phyloP scores from a whole-genome alignment of 768 basidiomycete genomes.

The Agrocybe pediades region DNA sequence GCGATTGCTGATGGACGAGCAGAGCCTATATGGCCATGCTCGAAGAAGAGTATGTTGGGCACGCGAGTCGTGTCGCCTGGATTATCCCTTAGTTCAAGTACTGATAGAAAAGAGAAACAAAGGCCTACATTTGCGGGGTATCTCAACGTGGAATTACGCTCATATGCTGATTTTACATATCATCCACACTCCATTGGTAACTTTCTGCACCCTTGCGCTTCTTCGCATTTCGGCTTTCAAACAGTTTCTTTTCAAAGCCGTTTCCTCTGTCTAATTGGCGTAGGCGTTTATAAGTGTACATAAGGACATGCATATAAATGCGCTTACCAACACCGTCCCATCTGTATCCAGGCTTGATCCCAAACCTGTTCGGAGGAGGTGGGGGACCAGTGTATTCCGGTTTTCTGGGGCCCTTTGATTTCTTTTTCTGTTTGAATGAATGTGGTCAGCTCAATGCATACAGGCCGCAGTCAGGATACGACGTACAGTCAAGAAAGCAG shows the following conservation, averaged over 20 bases:
- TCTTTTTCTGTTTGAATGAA: slow-evolving; percentile 59
- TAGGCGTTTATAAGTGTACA: neutral
- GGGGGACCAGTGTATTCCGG: slow-evolving; percentile 88
- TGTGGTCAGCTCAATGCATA: neutral
- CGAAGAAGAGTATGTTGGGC: too few relatives aligned
- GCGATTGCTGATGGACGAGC: too few relatives aligned
- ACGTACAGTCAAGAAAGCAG: slow-evolving; percentile 86
- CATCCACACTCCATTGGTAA: slow-evolving; percentile 88
- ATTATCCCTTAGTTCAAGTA: too few relatives aligned
- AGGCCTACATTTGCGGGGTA: slow-evolving; percentile 4
- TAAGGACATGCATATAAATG: neutral
- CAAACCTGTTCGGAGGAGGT: slow-evolving; percentile 93
- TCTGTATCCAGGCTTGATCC: slow-evolving; percentile 91
- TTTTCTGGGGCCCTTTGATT: slow-evolving; percentile 69
- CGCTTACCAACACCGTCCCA: slow-evolving; percentile 97
- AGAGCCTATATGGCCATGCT: too few relatives aligned
- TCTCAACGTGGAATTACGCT: neutral
- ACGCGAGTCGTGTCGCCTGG: too few relatives aligned
- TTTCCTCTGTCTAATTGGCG: slow-evolving; percentile 73
- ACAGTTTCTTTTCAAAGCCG: slow-evolving; percentile 92
- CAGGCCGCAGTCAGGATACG: neutral
- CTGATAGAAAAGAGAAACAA: too few relatives aligned
- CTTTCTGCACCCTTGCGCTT: slow-evolving; percentile 72
- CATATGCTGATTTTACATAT: slow-evolving; percentile 68
- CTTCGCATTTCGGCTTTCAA: slow-evolving; percentile 80